phyloP scores from a whole-genome alignment of 106 monocot species.

The Gastrodia elata region DNA sequence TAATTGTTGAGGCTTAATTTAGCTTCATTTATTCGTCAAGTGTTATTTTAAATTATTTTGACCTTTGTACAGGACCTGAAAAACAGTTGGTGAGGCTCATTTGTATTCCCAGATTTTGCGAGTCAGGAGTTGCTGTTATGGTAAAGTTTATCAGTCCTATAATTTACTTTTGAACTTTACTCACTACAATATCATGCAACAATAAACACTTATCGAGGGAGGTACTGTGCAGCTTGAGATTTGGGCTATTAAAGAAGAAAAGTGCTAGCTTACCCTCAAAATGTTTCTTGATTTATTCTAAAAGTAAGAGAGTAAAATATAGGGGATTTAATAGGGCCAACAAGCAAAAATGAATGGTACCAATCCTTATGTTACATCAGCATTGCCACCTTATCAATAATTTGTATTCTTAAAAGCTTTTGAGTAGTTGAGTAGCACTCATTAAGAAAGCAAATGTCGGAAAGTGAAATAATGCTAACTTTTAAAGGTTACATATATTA shows the following conservation, averaged over 20 bases:
- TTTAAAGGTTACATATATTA: not conserved
- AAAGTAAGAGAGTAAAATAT: too few relatives aligned
- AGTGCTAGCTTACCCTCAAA: too few relatives aligned
- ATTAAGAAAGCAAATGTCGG: not conserved
- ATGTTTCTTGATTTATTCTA: too few relatives aligned
- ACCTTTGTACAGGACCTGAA: slow-evolving; percentile 42
- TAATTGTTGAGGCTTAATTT: not conserved
- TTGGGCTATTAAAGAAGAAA: too few relatives aligned
- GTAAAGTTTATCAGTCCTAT: slow-evolving; percentile 21
- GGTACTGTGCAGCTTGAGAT: not conserved
- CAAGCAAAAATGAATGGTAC: too few relatives aligned
- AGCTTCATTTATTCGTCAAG: not conserved
- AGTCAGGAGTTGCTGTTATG: slow-evolving; percentile 85
- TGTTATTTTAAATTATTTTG: not conserved
- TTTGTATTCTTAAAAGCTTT: too few relatives aligned
- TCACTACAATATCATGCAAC: too few relatives aligned
- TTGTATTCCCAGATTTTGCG: slow-evolving; percentile 86
- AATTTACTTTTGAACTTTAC: not conserved
- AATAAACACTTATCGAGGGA: not conserved
- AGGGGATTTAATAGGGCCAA: too few relatives aligned
- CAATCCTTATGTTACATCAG: too few relatives aligned
- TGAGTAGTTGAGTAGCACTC: too few relatives aligned
- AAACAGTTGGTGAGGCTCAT: slow-evolving; percentile 84
- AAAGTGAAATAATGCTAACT: not conserved
- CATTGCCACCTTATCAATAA: too few relatives aligned